Conservation (phyloP, 202 grass and related monocot species). For the Brachypodium distachyon region DNA sequence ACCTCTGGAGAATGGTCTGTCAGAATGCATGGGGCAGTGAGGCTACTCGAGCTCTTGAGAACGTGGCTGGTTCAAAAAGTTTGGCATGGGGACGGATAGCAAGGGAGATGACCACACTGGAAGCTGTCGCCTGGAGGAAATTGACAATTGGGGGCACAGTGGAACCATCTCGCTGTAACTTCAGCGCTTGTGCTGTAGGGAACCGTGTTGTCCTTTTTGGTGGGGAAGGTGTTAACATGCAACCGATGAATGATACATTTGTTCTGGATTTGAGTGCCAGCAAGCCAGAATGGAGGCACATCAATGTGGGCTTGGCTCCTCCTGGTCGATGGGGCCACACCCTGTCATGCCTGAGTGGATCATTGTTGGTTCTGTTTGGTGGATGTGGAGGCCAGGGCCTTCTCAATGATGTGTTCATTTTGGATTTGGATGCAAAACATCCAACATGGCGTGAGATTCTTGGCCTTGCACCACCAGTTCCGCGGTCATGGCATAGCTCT, state of each 20-base stretch:
- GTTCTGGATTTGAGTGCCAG: conserved; percentile 76
- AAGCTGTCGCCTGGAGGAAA: conserved; percentile 81
- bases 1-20: conserved; percentile 97
- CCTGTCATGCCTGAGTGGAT: conserved; percentile 79
- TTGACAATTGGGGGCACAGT: conserved; percentile 68
- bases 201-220: conserved; percentile 94
- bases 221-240: conserved; percentile 88
- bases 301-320: conserved; percentile 74
- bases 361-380: conserved; percentile 75
- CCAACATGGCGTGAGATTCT: conserved; percentile 85
- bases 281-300: conserved; percentile 88
- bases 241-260: conserved; percentile 98
- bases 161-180: conserved; percentile 94
- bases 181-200: conserved; percentile 89
- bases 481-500: conserved; percentile 93
- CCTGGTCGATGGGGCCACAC: conserved; percentile 94
- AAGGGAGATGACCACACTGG: conserved; percentile 83
- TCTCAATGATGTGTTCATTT: conserved; percentile 94
- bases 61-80: conserved; percentile 62
- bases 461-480: conserved; percentile 77
- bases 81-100: conserved; percentile 78
- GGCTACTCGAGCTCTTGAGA: conserved; percentile 66
- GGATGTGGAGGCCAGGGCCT: conserved; percentile 80
- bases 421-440: conserved; percentile 86
- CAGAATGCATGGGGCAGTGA: conserved; percentile 82